A percentile compares a stretch with the other conserved stretches of the same genome.
phyloP scores from a whole-genome alignment of 306 rosid species.

The Trifolium dubium region DNA sequence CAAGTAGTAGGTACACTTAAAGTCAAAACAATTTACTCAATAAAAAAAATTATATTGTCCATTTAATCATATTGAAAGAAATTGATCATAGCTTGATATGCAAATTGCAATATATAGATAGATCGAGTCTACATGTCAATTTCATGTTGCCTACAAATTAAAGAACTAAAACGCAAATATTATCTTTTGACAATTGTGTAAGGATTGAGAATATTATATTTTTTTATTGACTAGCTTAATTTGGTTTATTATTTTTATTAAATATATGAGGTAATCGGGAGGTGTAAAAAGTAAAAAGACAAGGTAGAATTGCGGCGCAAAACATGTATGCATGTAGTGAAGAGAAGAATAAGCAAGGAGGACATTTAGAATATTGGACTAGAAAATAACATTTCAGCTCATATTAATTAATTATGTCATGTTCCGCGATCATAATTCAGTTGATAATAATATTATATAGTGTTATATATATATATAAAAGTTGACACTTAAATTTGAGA shows the following conservation, averaged over 20 bases:
- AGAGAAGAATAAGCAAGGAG: slow-evolving; percentile 9
- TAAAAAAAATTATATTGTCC: slow-evolving; percentile 29
- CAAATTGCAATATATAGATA: neutral
- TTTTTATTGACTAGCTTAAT: neutral
- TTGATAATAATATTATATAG: too few species aligned
- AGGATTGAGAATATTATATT: neutral
- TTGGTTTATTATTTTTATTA: neutral
- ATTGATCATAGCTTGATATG: slow-evolving; percentile 23
- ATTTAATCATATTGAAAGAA: slow-evolving; percentile 33
- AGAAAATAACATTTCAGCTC: slow-evolving; percentile 32
- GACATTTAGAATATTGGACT: neutral
- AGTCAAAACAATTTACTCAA: slow-evolving; percentile 7
- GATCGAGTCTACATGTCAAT: neutral
- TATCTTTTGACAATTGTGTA: neutral
- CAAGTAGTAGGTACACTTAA: slow-evolving; percentile 39
- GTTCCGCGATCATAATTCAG: too few species aligned
- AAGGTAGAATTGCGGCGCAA: slow-evolving; percentile 60
- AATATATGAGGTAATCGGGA: slow-evolving; percentile 14
- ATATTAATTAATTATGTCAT: too few species aligned
- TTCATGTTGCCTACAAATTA: neutral
- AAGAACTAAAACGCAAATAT: neutral
- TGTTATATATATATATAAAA: too few species aligned
- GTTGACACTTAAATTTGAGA: too few species aligned
- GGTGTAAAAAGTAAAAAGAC: neutral
- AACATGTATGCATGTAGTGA: slow-evolving; percentile 30